Conservation (phyloP, 176 grass and related monocot species). For the Oryza punctata region DNA sequence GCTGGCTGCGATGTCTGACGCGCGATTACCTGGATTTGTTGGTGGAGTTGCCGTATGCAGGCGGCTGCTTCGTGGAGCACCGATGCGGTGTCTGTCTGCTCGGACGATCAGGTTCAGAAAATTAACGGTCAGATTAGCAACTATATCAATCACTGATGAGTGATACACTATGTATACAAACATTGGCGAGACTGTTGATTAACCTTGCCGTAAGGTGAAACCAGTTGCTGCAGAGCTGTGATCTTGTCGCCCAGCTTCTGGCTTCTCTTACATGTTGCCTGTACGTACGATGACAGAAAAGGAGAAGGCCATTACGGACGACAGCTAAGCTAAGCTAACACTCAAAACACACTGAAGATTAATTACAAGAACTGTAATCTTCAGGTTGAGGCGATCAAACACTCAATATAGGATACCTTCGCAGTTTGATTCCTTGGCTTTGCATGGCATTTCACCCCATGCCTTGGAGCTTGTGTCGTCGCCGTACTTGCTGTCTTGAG, state of each 20-base stretch:
- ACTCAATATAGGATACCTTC: conserved; percentile 40
- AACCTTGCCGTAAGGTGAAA: conserved; percentile 85
- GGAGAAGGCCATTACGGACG: not conserved
- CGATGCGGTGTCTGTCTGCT: conserved; percentile 75
- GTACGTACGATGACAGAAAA: not conserved
- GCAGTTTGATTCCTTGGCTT: conserved; percentile 28
- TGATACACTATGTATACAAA: not conserved
- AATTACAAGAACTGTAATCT: not conserved
- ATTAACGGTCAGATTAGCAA: not conserved
- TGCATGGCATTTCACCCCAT: conserved; percentile 23
- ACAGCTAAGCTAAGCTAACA: no score
- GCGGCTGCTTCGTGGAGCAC: conserved; percentile 71
- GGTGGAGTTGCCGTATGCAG: conserved; percentile 67
- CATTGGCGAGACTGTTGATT: not conserved
- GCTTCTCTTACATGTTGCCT: conserved; percentile 65
- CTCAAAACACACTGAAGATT: not conserved
- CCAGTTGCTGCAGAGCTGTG: conserved; percentile 75
- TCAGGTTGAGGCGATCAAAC: not conserved
- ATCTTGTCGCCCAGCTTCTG: conserved; percentile 77
- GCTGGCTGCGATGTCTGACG: not conserved
- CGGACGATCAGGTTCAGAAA: conserved; percentile 7
- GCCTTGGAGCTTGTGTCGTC: conserved; percentile 28
- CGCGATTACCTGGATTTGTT: conserved; percentile 54
- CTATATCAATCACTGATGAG: no score
- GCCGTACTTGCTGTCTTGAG: conserved; percentile 25